Conservation (phyloP, 495 filamentous ascomycete genomes). For the Rhypophila decipiens region DNA sequence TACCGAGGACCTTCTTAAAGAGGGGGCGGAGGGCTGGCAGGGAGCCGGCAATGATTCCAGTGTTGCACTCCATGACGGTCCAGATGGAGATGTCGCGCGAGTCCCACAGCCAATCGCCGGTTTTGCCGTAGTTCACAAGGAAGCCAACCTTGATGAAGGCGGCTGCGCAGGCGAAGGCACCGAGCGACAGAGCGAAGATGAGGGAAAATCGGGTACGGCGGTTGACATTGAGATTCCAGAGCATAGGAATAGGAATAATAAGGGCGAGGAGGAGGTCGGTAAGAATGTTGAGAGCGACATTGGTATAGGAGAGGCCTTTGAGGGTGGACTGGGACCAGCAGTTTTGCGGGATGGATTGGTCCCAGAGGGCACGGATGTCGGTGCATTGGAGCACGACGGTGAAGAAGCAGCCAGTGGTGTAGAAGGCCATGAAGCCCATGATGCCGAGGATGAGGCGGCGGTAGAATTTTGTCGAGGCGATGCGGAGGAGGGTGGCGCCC, state of each 20-base stretch:
- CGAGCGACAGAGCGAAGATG: conserved; percentile 35
- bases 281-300: conserved; percentile 34
- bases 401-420: conserved; percentile 31
- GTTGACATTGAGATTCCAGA: conserved; percentile 40
- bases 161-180: conserved; percentile 41
- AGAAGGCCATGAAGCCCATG: conserved; percentile 32
- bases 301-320: conserved; percentile 29
- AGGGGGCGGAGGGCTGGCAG: conserved; percentile 14
- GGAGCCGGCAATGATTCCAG: conserved; percentile 14
- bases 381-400: conserved; percentile 24
- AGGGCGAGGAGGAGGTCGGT: conserved; percentile 39
- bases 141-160: conserved; percentile 38
- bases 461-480: conserved; percentile 28
- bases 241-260: conserved; percentile 35
- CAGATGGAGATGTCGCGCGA: conserved; percentile 22
- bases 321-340: conserved; percentile 30
- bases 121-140: conserved; percentile 31
- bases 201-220: conserved; percentile 31
- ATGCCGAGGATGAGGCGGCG: conserved; percentile 26
- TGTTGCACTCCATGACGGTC: conserved; percentile 17
- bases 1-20: conserved; percentile 15
- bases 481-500: conserved; percentile 39
- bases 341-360: conserved; percentile 22
- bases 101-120: conserved; percentile 42
- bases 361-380: conserved; percentile 29